Evolutionary conservation across 371 early-diverging fungal species (phyloP).

Genomic region (Umbelopsis sp.): DNA sequence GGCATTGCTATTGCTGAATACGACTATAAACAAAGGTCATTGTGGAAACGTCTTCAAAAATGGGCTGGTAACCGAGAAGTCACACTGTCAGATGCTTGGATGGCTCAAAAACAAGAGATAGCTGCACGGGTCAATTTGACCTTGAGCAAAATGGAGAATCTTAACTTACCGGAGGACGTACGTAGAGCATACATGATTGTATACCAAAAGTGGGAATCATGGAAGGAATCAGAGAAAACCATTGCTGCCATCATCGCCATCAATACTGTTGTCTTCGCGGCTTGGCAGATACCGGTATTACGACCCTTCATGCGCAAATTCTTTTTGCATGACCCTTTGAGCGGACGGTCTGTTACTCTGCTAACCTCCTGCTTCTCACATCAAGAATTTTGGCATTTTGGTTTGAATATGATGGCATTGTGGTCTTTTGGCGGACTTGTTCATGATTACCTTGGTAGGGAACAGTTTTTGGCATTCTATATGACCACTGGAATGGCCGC

Average conservation of each 20-base stretch:
- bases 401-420: slow-evolving; percentile 72
- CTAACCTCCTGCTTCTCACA: slow-evolving; percentile 74
- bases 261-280: slow-evolving; percentile 70
- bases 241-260: slow-evolving; percentile 65
- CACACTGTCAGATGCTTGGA: slow-evolving; percentile 4
- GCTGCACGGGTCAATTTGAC: neutral
- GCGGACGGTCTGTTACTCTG: slow-evolving; percentile 65
- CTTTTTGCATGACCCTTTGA: slow-evolving; percentile 73
- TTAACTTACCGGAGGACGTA: slow-evolving; percentile 44
- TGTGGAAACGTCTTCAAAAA: neutral
- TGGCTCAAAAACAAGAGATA: slow-evolving; percentile 3
- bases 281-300: slow-evolving; percentile 70
- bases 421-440: slow-evolving; percentile 62
- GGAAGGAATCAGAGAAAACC: slow-evolving; percentile 56
- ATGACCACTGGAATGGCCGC: slow-evolving; percentile 66
- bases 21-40: slow-evolving; percentile 2
- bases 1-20: slow-evolving; percentile 8
- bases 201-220: slow-evolving; percentile 41
- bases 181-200: slow-evolving; percentile 47
- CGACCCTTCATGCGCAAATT: slow-evolving; percentile 66
- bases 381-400: slow-evolving; percentile 62
- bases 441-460: slow-evolving; percentile 52
- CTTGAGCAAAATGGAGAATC: neutral
- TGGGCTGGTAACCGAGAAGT: slow-evolving; percentile 12
- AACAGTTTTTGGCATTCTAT: slow-evolving; percentile 83